A percentile compares a stretch with the other conserved stretches of the same genome.
Evolutionary conservation across 176 grass and related monocot genomes (phyloP).

Genomic region (Tillandsia leiboldiana): DNA sequence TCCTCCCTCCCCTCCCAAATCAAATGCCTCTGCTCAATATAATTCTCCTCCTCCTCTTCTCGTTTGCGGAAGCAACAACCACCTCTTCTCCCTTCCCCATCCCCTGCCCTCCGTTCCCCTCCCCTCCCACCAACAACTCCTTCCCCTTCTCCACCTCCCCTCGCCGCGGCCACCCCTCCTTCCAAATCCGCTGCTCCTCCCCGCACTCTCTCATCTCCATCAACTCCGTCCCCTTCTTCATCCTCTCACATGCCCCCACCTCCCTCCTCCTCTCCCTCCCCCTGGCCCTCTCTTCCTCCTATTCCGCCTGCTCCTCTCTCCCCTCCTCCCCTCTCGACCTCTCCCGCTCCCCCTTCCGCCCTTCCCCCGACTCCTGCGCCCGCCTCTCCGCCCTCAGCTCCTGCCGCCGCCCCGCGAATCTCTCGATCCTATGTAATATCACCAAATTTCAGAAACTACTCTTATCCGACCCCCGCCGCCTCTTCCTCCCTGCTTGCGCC

Average conservation of each 20-base stretch:
- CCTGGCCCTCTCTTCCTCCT: neutral
- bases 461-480: constrained; percentile 15
- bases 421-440: constrained; percentile 2
- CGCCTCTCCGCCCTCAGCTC: constrained; percentile 19
- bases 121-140: neutral
- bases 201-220: constrained; percentile 27
- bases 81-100: neutral
- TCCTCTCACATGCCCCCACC: constrained; percentile 13
- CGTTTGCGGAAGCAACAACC: constrained; percentile 9
- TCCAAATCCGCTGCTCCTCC: constrained; percentile 27
- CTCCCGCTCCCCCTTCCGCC: constrained; percentile 32
- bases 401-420: neutral
- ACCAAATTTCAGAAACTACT: constrained; percentile 17
- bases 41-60: neutral
- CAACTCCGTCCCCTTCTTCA: constrained; percentile 22
- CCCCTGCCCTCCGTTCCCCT: neutral
- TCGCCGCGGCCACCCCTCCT: constrained; percentile 19
- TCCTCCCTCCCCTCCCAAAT: constrained; percentile 19
- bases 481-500: constrained; percentile 18
- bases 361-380: constrained; percentile 11
- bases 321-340: constrained; percentile 18
- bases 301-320: constrained; percentile 18
- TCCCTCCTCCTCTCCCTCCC: constrained; percentile 15
- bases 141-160: constrained; percentile 24
- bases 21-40: constrained; percentile 12